Evolutionary conservation across 2,329 filamentous ascomycete genomes (phyloP).

Genomic region (Metarhizium anisopliae): DNA sequence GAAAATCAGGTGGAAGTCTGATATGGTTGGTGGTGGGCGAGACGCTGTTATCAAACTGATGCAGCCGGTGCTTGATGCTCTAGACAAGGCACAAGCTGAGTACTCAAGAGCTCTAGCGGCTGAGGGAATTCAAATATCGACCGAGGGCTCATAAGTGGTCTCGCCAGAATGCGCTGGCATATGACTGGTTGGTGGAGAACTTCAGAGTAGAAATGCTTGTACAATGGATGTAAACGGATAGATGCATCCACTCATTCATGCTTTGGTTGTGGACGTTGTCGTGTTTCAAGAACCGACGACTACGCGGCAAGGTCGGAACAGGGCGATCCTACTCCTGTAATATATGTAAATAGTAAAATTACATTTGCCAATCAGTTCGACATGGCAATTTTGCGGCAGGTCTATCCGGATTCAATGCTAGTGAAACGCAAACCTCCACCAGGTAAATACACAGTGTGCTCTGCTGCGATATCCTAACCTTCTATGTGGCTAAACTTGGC

Average conservation of each 20-base stretch:
- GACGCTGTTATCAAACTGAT: constrained; percentile 70
- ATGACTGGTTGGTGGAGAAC: neutral
- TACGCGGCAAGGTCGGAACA: neutral
- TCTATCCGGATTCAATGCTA: neutral
- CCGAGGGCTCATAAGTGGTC: constrained; percentile 24
- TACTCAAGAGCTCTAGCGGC: constrained; percentile 66
- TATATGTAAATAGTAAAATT: neutral
- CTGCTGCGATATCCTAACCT: neutral
- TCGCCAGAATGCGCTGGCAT: neutral
- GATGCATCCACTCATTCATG: no score
- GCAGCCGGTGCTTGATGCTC: constrained; percentile 60
- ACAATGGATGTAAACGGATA: neutral
- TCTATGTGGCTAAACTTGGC: neutral
- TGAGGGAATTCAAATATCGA: constrained; percentile 41
- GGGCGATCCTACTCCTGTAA: neutral
- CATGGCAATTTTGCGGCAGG: neutral
- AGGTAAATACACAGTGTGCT: neutral
- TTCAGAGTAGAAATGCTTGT: neutral
- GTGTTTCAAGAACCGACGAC: neutral
- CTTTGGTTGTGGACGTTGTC: no score
- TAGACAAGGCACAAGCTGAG: constrained; percentile 60
- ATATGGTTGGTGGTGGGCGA: constrained; percentile 63
- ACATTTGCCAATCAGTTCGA: neutral
- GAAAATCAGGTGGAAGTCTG: constrained; percentile 60
- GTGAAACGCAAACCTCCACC: neutral